Percentiles rank a stretch among this genome's conserved stretches.
phyloP scores from a whole-genome alignment of 148 eudicot species.

The Spergularia bocconei region DNA sequence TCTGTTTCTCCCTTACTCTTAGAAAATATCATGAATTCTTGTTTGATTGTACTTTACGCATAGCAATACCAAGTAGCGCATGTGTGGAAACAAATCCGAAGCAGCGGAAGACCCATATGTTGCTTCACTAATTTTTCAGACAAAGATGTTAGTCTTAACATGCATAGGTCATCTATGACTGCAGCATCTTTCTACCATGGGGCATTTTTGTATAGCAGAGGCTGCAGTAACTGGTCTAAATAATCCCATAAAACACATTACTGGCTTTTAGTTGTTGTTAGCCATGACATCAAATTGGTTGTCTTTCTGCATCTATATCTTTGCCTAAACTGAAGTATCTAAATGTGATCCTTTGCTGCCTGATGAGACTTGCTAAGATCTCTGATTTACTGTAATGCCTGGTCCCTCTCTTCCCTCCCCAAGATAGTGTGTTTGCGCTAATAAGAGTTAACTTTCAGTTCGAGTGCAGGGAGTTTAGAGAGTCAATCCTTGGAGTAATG shows the following conservation, averaged over 20 bases:
- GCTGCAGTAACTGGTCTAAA: not conserved
- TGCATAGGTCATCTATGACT: not conserved
- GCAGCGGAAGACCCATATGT: not conserved
- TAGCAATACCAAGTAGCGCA: not conserved
- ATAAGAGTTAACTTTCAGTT: conserved; percentile 47
- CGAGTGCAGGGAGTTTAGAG: conserved; percentile 94
- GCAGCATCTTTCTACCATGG: not conserved
- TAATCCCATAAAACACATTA: not conserved
- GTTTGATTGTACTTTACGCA: not conserved
- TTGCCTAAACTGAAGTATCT: not conserved
- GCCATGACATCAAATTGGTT: not conserved
- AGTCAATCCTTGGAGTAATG: conserved; percentile 92
- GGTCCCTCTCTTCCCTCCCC: not conserved
- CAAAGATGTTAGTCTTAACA: not conserved
- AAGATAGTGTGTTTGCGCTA: conserved; percentile 19
- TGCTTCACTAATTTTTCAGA: not conserved
- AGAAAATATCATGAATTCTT: not conserved
- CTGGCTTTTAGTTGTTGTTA: conserved; percentile 4
- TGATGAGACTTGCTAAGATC: not conserved
- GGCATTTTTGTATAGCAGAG: not conserved
- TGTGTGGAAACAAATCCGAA: not conserved
- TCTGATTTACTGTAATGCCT: not conserved
- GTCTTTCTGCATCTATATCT: not conserved
- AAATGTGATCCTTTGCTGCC: not conserved
- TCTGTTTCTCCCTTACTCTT: not conserved